Percentiles rank a stretch among this genome's conserved stretches.
Evolutionary conservation across 169 alveolate species (phyloP).

Genomic region (Plasmodium coatneyi): DNA sequence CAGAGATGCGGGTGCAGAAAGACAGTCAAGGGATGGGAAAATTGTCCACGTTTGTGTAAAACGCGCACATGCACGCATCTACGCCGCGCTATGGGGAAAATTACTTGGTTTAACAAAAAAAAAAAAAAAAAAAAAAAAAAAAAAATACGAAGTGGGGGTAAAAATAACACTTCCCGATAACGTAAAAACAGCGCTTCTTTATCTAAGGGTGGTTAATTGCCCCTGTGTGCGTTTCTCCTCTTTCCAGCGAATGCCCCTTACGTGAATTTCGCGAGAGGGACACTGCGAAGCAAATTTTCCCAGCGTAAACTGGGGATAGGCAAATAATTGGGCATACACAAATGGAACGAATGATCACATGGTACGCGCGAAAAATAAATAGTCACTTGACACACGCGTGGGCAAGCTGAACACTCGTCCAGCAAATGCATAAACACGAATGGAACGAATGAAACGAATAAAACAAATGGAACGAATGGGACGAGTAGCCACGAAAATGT

Average conservation of each 20-base stretch:
- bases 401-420: background rate
- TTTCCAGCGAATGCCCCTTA: background rate
- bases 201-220: background rate
- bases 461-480: background rate
- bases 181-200: background rate
- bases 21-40: background rate
- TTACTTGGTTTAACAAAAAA: background rate
- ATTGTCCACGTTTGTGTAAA: background rate
- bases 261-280: background rate
- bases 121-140: slow-evolving; percentile 13
- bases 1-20: background rate
- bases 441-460: background rate
- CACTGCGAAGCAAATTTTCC: background rate
- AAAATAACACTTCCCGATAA: background rate
- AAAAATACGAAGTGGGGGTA: background rate
- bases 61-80: background rate
- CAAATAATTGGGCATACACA: background rate
- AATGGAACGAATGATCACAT: background rate
- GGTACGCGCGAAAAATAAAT: background rate
- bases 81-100: background rate
- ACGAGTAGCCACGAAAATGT: background rate
- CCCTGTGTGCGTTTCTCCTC: background rate
- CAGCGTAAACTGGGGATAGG: background rate
- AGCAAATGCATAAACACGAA: background rate
- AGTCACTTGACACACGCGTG: background rate